Base-by-base conservation (phyloP, 371 early-diverging fungal species). In the Mortierella sp. region DNA sequence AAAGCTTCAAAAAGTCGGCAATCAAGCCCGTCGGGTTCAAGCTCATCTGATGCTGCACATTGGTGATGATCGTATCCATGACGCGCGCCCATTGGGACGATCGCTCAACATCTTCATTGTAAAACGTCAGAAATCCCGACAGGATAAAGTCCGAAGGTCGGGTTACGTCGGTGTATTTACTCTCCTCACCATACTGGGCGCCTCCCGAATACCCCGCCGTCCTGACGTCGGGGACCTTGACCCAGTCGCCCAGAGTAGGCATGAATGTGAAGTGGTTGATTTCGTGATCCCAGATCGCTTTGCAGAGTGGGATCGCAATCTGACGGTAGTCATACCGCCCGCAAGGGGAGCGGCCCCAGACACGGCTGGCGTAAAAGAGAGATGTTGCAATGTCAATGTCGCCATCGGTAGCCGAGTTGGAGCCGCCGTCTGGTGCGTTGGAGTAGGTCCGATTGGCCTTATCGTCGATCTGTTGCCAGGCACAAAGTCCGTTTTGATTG, bases 181-280 rank as follows among this genome's bases (percentile, higher is more conserved):
- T 85, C 30, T 88, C 87, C 56, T 86, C 85, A n/a, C 87, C 88
- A 44, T 79, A 82, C 50, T 85, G 83, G 12, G 65, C 69, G n/a
- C 70, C 75, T 0, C 75, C 70, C 1, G 66, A 46, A 15, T 64
- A 68, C 0, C 74, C 74, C 45, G 51, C 19, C 4, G 60, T 60
- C 1, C 52, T 45, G n/a, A 60, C 48, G 14, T 72, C 67, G 0
- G 62, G 50, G 23, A 68, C 64, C 48, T 81, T 69, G 28, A 87
- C 88, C 90, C 90, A 90, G 60, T 90, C 90, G 19, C 90, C 90
- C 23, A 90, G 68, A 16, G 87, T 64, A 0, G 88, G 87, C 87
- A 88, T 85, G 57, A 76, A 83, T 2, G 88, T 90, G 19, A 82
- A 59, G 55, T 84, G 87, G 56, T 90, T 84, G 61, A 90, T 83